Evolutionary conservation across 306 rosid genomes (phyloP).

Genomic region (Corylus americana): DNA sequence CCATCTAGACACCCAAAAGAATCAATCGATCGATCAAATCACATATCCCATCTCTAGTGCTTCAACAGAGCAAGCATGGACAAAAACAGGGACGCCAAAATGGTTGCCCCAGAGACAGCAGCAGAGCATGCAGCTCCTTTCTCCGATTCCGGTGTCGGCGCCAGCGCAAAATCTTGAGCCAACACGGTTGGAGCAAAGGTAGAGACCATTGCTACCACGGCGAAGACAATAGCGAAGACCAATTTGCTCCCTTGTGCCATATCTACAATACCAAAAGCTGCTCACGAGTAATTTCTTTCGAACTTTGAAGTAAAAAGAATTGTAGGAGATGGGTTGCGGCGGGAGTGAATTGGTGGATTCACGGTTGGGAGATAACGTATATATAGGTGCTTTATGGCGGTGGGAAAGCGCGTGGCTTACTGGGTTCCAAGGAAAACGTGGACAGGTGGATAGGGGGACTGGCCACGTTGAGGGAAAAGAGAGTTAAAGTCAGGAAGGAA

Average conservation of each 20-base stretch:
- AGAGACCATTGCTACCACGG: slow-evolving; percentile 22
- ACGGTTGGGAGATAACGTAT: background rate
- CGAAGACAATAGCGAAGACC: slow-evolving; percentile 16
- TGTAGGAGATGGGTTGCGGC: background rate
- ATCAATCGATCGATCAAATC: background rate
- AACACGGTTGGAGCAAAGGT: slow-evolving; percentile 20
- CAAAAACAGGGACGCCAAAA: slow-evolving; percentile 34
- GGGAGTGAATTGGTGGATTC: background rate
- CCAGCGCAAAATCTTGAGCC: slow-evolving; percentile 32
- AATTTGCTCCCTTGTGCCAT: slow-evolving; percentile 35
- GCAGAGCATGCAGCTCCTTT: slow-evolving; percentile 35
- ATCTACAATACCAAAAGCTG: background rate
- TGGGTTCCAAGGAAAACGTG: slow-evolving; percentile 15
- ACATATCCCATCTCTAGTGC: background rate
- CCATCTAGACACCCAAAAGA: background rate
- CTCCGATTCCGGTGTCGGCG: slow-evolving; percentile 27
- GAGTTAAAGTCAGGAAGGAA: background rate
- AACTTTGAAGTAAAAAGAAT: background rate
- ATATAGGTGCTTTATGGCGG: background rate
- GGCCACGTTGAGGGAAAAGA: slow-evolving; percentile 5
- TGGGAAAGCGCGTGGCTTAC: background rate
- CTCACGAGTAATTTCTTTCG: background rate
- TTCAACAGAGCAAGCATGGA: slow-evolving; percentile 33
- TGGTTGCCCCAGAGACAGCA: slow-evolving; percentile 30
- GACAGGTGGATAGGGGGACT: slow-evolving; percentile 12